Conservation (phyloP, 73 alveolate genomes). For the Effrenium voratum region DNA sequence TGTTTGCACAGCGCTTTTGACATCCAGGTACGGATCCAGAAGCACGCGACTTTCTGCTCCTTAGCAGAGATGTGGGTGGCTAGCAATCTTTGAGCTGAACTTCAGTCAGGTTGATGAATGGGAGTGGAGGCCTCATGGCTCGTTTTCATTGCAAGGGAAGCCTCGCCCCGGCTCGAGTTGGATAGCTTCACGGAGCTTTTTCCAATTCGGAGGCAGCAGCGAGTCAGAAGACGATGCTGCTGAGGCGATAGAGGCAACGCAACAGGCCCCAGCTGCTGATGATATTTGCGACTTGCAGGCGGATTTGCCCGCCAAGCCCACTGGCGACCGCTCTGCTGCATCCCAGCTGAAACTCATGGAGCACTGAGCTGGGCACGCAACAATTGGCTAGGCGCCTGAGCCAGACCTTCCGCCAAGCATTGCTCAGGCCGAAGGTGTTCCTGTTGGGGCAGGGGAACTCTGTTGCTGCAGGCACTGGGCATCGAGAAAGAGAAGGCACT, state of each 20-base stretch:
- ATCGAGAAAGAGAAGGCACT: background rate
- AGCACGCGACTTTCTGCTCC: slow-evolving; percentile 54
- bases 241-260: background rate
- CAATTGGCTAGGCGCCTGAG: background rate
- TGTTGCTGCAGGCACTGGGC: background rate
- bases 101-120: slow-evolving; percentile 13
- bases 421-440: background rate
- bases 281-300: too few species aligned
- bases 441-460: background rate
- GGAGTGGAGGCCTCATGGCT: too few species aligned
- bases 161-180: too few species aligned
- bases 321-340: background rate
- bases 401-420: slow-evolving; percentile 1
- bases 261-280: background rate
- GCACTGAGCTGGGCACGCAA: background rate
- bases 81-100: too few species aligned
- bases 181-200: too few species aligned
- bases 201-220: background rate
- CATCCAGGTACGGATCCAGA: slow-evolving; percentile 53
- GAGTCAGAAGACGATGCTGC: background rate
- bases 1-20: background rate
- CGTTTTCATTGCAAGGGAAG: too few species aligned
- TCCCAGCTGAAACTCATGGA: background rate
- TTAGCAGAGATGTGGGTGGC: too few species aligned
- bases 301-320: too few species aligned